Evolutionary conservation across 306 rosid genomes (phyloP), one percentile per base, ranked within the genome.

Genomic region (Cercis canadensis): DNA sequence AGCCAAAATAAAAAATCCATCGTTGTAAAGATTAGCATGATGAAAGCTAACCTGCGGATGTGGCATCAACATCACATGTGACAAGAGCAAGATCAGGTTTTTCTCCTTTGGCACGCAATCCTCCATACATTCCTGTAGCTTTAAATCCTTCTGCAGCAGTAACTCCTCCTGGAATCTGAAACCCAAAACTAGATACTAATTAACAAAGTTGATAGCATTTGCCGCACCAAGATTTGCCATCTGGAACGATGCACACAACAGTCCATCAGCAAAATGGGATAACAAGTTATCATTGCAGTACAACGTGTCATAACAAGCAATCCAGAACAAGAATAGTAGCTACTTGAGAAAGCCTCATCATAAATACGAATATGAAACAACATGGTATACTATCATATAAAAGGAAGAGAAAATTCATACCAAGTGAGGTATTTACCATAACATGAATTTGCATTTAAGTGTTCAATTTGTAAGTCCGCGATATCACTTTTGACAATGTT

Each of bases 71-170:
- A 77, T 94, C 96, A 56, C 97, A 94, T 5, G 91, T 83, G 66
- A 94, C 97, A 75, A 91, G 97, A 5, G 99, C 87, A 31, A 94
- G 97, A 67, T 94, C 99, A 56, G 99, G 96, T 24, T 91, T 94
- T 41, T 84, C 81, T 8, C 95, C 92, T 69, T 54, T 75, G 47
- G 92, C 91, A 1, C 99, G 95, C 69, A 94, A 71, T 11, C 96
- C 99, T 41, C 96, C 99, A 57, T 86, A 89, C 1, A 89, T 62
- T 24, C 99, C 97, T 0, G 97, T 85, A 54, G 99, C 97, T 68
- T 86, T 91, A 66, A 94, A 94, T 40, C 99, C 99, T 65, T 85
- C 84, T 0, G 99, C 99, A 34, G 96, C 96, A 18, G 92, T 81
- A 68, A 94, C 99, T 72, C 99, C 99, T 0, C 99, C 97, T 11